Percentiles rank a stretch among this genome's conserved stretches.
These are phyloP conservation scores for Fusarium praegraminearum DNA, from an alignment of 2,329 filamentous ascomycete genomes.

Conservation along the genomic window DNA sequence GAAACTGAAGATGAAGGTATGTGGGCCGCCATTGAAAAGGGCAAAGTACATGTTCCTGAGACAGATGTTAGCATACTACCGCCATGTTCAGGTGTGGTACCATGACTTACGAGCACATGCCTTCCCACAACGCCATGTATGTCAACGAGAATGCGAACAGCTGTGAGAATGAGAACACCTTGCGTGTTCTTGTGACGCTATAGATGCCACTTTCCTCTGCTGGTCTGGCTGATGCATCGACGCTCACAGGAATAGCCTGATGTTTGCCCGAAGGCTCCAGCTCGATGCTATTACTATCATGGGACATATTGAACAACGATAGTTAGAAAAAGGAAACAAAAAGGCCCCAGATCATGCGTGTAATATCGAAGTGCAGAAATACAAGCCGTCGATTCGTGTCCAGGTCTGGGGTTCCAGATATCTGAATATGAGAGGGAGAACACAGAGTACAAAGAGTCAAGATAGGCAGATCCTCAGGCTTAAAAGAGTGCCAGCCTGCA, in stretches of 20 bases:
- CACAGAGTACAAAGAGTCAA: not conserved
- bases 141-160: conserved; percentile 45
- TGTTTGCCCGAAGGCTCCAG: conserved; percentile 31
- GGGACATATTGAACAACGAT: conserved; percentile 22
- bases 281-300: conserved; percentile 34
- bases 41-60: conserved; percentile 46
- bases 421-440: not conserved
- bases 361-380: conserved; percentile 10
- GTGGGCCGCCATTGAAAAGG: conserved; percentile 42
- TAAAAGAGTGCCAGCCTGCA: conserved; percentile 10
- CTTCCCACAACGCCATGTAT: conserved; percentile 45
- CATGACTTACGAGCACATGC: conserved; percentile 43
- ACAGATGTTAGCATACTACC: not conserved
- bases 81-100: accelerated
- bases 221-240: conserved; percentile 28
- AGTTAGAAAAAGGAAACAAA: not conserved
- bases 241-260: conserved; percentile 12
- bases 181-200: conserved; percentile 41
- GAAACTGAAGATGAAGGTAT: conserved; percentile 45
- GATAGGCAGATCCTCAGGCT: conserved; percentile 8
- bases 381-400: conserved; percentile 2
- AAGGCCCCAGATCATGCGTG: conserved; percentile 1
- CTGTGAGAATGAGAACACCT: conserved; percentile 44
- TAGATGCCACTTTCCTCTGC: conserved; percentile 28
- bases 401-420: not conserved